phyloP scores from a whole-genome alignment of 2,329 filamentous ascomycete species.

The Ophiostoma pallidulum region DNA sequence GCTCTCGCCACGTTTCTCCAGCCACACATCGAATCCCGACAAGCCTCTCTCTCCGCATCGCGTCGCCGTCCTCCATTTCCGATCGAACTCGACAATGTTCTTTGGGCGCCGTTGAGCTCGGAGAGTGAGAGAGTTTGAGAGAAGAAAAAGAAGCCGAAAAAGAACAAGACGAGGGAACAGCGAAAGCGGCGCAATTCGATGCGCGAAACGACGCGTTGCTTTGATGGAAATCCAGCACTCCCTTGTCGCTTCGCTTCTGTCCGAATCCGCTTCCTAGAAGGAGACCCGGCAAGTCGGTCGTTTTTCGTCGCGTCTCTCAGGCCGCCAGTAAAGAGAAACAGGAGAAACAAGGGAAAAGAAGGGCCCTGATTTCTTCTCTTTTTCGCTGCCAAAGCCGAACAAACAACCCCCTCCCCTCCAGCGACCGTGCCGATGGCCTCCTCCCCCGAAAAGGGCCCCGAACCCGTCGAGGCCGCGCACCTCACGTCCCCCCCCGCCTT shows the following conservation, averaged over 20 bases:
- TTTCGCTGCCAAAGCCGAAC: too few species aligned
- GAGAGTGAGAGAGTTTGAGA: conserved; percentile 3
- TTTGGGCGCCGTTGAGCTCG: not conserved
- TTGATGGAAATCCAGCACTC: conserved; percentile 7
- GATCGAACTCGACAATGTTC: conserved; percentile 6
- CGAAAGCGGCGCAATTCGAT: not conserved
- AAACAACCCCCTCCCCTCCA: not conserved
- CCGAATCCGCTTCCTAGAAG: too few species aligned
- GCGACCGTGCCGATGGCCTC: conserved; percentile 38
- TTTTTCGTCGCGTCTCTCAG: not conserved
- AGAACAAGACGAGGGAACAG: not conserved
- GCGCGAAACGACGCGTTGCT: not conserved
- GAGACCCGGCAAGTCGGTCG: too few species aligned
- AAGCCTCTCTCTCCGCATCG: conserved; percentile 1
- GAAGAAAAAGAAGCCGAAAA: not conserved
- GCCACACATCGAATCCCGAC: conserved; percentile 22
- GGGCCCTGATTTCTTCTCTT: too few species aligned
- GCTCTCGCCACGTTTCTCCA: conserved; percentile 23
- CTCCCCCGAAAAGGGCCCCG: conserved; percentile 39
- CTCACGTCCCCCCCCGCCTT: conserved; percentile 34
- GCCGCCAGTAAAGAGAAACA: too few species aligned
- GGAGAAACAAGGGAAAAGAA: too few species aligned
- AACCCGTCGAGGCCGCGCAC: conserved; percentile 42
- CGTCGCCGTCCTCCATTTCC: not conserved
- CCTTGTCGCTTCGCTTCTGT: too few species aligned